Evolutionary conservation across 306 rosid genomes (phyloP).

Genomic region (Arachis hypogaea): DNA sequence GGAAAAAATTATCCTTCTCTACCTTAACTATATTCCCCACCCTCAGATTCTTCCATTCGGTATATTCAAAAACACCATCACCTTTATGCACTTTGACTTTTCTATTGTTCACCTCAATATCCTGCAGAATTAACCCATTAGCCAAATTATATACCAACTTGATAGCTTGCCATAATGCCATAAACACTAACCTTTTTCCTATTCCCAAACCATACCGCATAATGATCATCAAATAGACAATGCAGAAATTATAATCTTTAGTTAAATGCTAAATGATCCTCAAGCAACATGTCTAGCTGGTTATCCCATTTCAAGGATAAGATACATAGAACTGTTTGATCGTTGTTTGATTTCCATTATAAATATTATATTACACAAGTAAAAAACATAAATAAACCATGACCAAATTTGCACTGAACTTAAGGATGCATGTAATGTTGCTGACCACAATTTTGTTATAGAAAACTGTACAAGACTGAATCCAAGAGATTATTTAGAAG

Average conservation of each 20-base stretch:
- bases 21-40: constrained; percentile 84
- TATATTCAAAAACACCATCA: constrained; percentile 56
- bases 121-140: constrained; percentile 51
- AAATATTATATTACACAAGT: neutral
- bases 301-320: neutral
- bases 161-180: constrained; percentile 9
- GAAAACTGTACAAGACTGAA: neutral
- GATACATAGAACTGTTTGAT: constrained; percentile 1
- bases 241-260: neutral
- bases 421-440: neutral
- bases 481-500: neutral
- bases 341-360: constrained; percentile 13
- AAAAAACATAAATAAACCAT: neutral
- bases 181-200: neutral
- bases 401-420: constrained; percentile 8
- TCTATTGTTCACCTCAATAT: constrained; percentile 75
- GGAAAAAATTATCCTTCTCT: constrained; percentile 81
- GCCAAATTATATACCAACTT: constrained; percentile 14
- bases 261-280: constrained; percentile 13
- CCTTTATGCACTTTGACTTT: constrained; percentile 60
- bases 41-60: constrained; percentile 72
- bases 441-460: constrained; percentile 2
- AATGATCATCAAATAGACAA: constrained; percentile 3
- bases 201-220: neutral
- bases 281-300: neutral